Evolutionary conservation across 2,329 filamentous ascomycete genomes (phyloP), one percentile per base, ranked within the genome.

Genomic region (Lachnellula hyalina): DNA sequence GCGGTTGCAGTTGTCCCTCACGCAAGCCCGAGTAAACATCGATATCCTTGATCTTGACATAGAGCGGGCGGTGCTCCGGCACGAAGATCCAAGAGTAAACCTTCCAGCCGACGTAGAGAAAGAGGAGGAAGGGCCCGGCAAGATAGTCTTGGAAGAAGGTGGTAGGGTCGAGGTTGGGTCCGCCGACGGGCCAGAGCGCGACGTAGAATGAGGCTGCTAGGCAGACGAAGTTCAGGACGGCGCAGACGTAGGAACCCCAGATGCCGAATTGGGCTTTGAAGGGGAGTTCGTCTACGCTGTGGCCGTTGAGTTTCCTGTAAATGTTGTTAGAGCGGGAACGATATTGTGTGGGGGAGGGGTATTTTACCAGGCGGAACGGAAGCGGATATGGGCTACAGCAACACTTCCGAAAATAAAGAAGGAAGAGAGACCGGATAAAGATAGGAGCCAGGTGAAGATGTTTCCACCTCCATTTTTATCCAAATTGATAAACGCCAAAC

Each of bases 311-410:
- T 21, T 67, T 69, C 36, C 36, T 40, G 15, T 4, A 12, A 32
- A 40, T 40, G 15, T 8, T 7, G 36, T 40, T 40, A 40, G 36
- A 3, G 28, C 28, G 28, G 28, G 28, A 12, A 32, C 28, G 1
- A 32, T 32, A 12, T 12, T 12, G 11, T 3, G 9, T 4, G 4
- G 28, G 11, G 9, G 28, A 12, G 28, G 28, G 28, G 28, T 11
- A 32, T 32, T 1, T 40, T 40, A 40, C 84, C 84, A 87, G 0
- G 82, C 84, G 4, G 65, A 60, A 38, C 84, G 82, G 77, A 86
- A 87, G 19, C 85, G 83, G 65, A 89, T 86, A 63, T 89, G 86
- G 2, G 83, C 77, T 17, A 84, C 67, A 67, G 82, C 85, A 63
- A 87, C 85, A 46, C 79, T 82, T 21, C 76, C 82, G 84, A 84